phyloP scores from a whole-genome alignment of 768 basidiomycete species.

The Boletus rubescentipes region DNA sequence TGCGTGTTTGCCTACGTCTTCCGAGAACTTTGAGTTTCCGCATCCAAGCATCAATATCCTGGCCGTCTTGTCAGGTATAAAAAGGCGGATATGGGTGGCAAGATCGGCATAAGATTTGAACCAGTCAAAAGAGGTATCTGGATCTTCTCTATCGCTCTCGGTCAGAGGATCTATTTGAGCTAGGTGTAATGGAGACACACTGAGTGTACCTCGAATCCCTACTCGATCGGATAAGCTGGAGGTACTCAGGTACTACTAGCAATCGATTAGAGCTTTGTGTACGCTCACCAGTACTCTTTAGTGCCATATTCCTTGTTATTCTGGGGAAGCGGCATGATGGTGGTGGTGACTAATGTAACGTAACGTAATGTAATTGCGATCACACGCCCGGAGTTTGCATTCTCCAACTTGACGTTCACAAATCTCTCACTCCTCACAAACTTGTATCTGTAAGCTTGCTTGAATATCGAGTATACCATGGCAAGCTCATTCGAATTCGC shows the following conservation, averaged over 20 bases:
- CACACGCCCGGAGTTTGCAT: constrained; percentile 12
- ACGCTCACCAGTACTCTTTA: constrained; percentile 63
- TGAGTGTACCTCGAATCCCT: constrained; percentile 72
- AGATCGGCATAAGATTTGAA: constrained; percentile 81
- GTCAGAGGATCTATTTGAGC: constrained; percentile 1
- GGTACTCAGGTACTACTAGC: not conserved
- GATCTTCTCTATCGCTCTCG: constrained; percentile 46
- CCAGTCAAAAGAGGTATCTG: constrained; percentile 76
- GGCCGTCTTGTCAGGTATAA: constrained; percentile 60
- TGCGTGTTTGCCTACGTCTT: constrained; percentile 49
- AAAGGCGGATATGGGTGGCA: constrained; percentile 54
- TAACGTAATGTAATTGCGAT: not conserved
- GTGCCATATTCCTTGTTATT: constrained; percentile 70
- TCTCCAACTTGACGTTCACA: constrained; percentile 1
- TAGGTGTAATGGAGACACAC: constrained; percentile 38
- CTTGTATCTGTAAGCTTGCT: constrained; percentile 22
- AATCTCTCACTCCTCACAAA: not conserved
- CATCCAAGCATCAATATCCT: constrained; percentile 81
- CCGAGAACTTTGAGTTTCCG: constrained; percentile 78
- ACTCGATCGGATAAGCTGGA: constrained; percentile 3
- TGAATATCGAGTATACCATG: constrained; percentile 21
- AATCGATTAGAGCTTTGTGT: not conserved
- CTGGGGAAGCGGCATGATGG: constrained; percentile 44
- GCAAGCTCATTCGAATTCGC: constrained; percentile 23
- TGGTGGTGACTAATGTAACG: constrained; percentile 2